Percentiles rank a stretch among this genome's conserved stretches.
phyloP scores from a whole-genome alignment of 345 rosid species.

The Lepidium sativum region DNA sequence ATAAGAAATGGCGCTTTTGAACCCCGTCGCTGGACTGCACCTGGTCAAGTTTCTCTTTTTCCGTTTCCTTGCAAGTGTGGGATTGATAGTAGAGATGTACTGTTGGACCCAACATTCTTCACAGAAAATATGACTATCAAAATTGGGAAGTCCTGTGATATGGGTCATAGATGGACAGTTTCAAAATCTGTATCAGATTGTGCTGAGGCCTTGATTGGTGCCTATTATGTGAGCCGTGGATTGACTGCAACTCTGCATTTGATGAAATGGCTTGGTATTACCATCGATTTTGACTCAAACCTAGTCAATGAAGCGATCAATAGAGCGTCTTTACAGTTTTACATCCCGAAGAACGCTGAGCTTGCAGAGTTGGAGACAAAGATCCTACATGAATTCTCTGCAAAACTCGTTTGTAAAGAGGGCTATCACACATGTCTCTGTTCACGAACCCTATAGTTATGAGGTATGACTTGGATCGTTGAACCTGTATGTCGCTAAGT shows the following conservation, averaged over 20 bases:
- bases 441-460: constrained; percentile 48
- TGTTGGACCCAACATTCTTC: constrained; percentile 49
- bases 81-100: constrained; percentile 56
- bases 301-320: constrained; percentile 40
- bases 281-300: constrained; percentile 40
- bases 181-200: constrained; percentile 85
- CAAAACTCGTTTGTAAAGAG: constrained; percentile 66
- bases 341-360: constrained; percentile 38
- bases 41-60: constrained; percentile 55
- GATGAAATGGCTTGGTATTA: constrained; percentile 76
- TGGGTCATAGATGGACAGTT: constrained; percentile 82
- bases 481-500: not conserved
- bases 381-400: constrained; percentile 49
- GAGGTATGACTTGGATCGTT: constrained; percentile 40
- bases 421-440: constrained; percentile 69
- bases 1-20: constrained; percentile 71
- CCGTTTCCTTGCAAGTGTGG: constrained; percentile 62
- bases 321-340: constrained; percentile 37
- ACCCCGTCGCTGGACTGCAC: constrained; percentile 93
- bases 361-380: constrained; percentile 49
- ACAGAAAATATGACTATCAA: constrained; percentile 39
- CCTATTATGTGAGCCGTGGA: constrained; percentile 68
- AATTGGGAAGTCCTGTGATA: constrained; percentile 58
- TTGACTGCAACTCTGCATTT: constrained; percentile 48
- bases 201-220: constrained; percentile 80